Base-by-base conservation (phyloP, 805 yeast species). In the Lipomyces orientalis region DNA sequence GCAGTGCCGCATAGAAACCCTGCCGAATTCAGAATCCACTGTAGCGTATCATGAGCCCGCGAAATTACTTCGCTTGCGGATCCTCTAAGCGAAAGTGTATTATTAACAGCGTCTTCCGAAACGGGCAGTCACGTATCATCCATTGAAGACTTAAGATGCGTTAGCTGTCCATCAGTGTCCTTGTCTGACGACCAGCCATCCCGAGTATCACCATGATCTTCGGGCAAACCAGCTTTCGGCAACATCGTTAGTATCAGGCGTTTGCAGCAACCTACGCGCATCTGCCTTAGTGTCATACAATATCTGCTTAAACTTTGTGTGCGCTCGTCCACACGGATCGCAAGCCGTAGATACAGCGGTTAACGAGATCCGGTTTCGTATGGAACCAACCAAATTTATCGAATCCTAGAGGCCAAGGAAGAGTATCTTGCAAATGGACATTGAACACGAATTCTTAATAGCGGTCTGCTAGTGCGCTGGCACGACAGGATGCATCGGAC, bases 371-470 rank as follows among this genome's bases (percentile, higher is more conserved):
- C 86, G 76, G 72, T 87, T 90, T 54, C 86, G 79, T 3, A 88
- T 65, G 9, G 87, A 72, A 0, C 92, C 92, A 25, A 88, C 87
- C 0, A 91, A 87, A 73, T 87, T 87, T 22, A 88, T 87, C 0
- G 90, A 85, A 76, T 88, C 93, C 83, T 89, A 88, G 22, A 88
- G 76, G 0, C 92, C 92, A 82, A 88, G 84, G 67, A 87, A 87
- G 69, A 84, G 83, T 59, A 88, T 81, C 8, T 73, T 73, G 2
- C 86, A 83, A 1, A 76, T 72, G 4, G 79, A 72, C 59, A 86
- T 76, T 14, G 86, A 82, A 73, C 88, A 88, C 0, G 88, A 85
- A 58, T 78, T 79, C 67, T 81, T 83, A 75, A 87, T n/a, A 88
- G 70, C 68, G 51, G 35, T 79, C 82, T 1, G 85, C 82, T 49